Base-by-base conservation (phyloP, 768 basidiomycete genomes). In the Butyriboletus loyo region DNA sequence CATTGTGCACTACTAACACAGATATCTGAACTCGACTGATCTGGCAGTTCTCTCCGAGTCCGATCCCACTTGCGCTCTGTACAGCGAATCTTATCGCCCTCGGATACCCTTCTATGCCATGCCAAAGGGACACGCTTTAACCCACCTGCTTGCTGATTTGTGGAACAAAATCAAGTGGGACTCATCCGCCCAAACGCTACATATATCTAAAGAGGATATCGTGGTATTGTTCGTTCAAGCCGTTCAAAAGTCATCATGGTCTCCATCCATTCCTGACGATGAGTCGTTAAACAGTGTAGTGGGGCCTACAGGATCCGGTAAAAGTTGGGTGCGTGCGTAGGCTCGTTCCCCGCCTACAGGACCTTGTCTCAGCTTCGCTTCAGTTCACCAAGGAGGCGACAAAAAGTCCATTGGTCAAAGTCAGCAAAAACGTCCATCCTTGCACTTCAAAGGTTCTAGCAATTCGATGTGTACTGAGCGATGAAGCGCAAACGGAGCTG, bases 271-370 rank as follows among this genome's bases (percentile, higher is more conserved):
- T 17, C 24, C 17, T 50, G 19, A 52, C 15, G 4, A 35, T 17
- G 31, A 17, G 0, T 19, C 9, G 5, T 35, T 9, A 1, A 21
- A 54, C 32, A 65, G 62, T 24, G 49, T 58, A 28, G 30, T 58
- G 7, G 61, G 61, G 0, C 58, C 61, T 7, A 57, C 61, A 27
- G 61, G 61, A 31, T 52, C 58, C 0, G 62, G 61, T 0, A 62
- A 62, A 31, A 62, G 62, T 24, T 62, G 58, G 62, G 62, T 63
- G 24, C 15, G 62, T 52, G 21, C 9, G 3, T 21, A 14, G 7
- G 7, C 17, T 14, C 8, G 15, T 24, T n/a, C 5, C 19, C 6
- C 7, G n/a, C 22, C 1, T n/a, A 1, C 17, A 13, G 8, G 21
- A 1, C 41, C 10, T 38, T 7, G 17, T 41, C 48, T 44, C 17